Conservation (phyloP, 306 rosid genomes). For the Boehmeria nivea region DNA sequence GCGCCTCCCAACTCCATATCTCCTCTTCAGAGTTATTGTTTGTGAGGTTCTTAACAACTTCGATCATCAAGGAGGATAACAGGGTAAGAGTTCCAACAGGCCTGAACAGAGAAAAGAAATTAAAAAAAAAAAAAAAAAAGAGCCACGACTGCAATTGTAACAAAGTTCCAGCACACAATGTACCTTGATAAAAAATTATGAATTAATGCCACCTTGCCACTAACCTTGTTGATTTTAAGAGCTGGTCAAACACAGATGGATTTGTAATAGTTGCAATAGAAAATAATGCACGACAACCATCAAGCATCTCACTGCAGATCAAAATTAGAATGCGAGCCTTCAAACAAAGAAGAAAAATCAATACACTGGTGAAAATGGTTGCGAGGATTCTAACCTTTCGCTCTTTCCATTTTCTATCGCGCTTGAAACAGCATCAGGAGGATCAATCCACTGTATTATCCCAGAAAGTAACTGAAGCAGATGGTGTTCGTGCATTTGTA, state of each 20-base stretch:
- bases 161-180: not conserved
- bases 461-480: conserved; percentile 73
- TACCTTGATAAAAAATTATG: not conserved
- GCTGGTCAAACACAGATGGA: conserved; percentile 64
- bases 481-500: conserved; percentile 71
- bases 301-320: conserved; percentile 82
- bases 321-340: conserved; percentile 22
- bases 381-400: conserved; percentile 57
- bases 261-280: conserved; percentile 71
- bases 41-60: conserved; percentile 70
- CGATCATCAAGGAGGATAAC: conserved; percentile 68
- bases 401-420: conserved; percentile 76
- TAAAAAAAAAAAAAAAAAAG: conserved; percentile 15
- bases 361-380: conserved; percentile 6
- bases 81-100: conserved; percentile 65
- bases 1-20: conserved; percentile 95
- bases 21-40: conserved; percentile 64
- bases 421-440: conserved; percentile 71
- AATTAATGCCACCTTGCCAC: conserved; percentile 10
- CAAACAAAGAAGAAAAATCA: not conserved
- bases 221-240: conserved; percentile 65
- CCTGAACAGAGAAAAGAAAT: conserved; percentile 37
- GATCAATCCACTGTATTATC: conserved; percentile 88
- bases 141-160: not conserved
- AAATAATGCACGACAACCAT: conserved; percentile 90